Conservation (phyloP, 2,329 filamentous ascomycete genomes). For the Calonectria multiphialidica region DNA sequence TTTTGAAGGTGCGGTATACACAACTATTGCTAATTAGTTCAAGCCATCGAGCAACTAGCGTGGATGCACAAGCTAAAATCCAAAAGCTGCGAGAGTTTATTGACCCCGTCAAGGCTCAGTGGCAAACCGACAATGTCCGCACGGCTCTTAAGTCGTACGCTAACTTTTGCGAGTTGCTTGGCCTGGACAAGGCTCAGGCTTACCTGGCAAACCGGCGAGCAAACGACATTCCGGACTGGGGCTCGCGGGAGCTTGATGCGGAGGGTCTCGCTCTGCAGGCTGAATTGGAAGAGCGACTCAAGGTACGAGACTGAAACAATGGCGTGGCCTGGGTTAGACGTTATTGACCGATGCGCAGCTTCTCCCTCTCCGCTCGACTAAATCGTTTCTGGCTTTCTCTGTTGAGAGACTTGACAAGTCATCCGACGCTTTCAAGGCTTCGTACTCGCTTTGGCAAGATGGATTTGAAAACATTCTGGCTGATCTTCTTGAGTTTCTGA, state of each 20-base stretch:
- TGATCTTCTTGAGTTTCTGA: slow-evolving; percentile 85
- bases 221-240: slow-evolving; percentile 86
- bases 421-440: slow-evolving; percentile 79
- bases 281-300: slow-evolving; percentile 81
- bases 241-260: slow-evolving; percentile 78
- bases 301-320: slow-evolving; percentile 56
- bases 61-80: slow-evolving; percentile 79
- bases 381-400: slow-evolving; percentile 91
- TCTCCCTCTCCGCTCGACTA: slow-evolving; percentile 87
- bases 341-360: slow-evolving; percentile 54
- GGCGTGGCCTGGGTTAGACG: neutral
- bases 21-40: slow-evolving; percentile 23
- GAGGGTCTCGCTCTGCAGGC: slow-evolving; percentile 85
- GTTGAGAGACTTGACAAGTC: slow-evolving; percentile 88
- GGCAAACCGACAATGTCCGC: slow-evolving; percentile 79
- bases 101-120: slow-evolving; percentile 83
- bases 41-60: slow-evolving; percentile 82
- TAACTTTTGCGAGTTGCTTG: slow-evolving; percentile 84
- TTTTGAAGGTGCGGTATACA: slow-evolving; percentile 1
- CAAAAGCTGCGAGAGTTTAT: slow-evolving; percentile 82
- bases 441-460: slow-evolving; percentile 86
- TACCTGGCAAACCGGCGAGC: slow-evolving; percentile 83
- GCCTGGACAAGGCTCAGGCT: slow-evolving; percentile 81
- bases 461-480: slow-evolving; percentile 87
- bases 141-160: slow-evolving; percentile 79